Evolutionary conservation across 2,329 filamentous ascomycete species (phyloP), one percentile per base, ranked within the genome.

Genomic region (Orbilia ellipsospora): DNA sequence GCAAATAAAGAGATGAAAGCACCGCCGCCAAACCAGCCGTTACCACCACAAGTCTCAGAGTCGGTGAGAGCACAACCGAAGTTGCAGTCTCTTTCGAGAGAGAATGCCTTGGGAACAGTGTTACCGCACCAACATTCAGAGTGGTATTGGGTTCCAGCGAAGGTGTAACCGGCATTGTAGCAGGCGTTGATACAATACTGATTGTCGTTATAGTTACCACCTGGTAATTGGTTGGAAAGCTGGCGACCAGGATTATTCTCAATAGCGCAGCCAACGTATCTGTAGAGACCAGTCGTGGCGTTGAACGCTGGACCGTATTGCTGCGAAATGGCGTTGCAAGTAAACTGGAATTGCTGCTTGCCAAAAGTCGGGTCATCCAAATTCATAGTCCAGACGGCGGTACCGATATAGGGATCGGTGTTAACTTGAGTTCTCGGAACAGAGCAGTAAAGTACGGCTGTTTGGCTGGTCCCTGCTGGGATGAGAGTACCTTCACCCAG

Each of bases 361-460:
- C 84, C 85, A 60, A 86, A 83, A 0, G 79, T 80, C 0, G 85
- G 84, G 67, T 88, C 87, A 61, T 87, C 86, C 54, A 85, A 85
- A 79, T 88, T 89, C 78, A 89, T 83, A 0, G 85, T 87, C 87
- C 87, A 89, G 1, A 81, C 79, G 0, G 86, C 85, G 0, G 80
- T 82, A 1, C 85, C 85, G 2, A 81, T 82, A 75, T 86, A 87
- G 0, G 85, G 80, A n/a, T 86, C 83, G 0, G 84, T 80, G 77
- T 89, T 88, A 83, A 87, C 87, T 76, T 88, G 87, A 0, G 83
- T 82, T 79, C 88, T 87, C 7, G 87, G 87, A 0, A 85, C 86
- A 1, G 85, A 83, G 78, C 88, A 89, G 73, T 85, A 86, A 6
- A 89, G 80, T 0, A 82, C 84, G 1, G 87, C 88, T 0, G 84